Conservation (phyloP, 352 stramenopile species). For the Phytophthora palmivora region DNA sequence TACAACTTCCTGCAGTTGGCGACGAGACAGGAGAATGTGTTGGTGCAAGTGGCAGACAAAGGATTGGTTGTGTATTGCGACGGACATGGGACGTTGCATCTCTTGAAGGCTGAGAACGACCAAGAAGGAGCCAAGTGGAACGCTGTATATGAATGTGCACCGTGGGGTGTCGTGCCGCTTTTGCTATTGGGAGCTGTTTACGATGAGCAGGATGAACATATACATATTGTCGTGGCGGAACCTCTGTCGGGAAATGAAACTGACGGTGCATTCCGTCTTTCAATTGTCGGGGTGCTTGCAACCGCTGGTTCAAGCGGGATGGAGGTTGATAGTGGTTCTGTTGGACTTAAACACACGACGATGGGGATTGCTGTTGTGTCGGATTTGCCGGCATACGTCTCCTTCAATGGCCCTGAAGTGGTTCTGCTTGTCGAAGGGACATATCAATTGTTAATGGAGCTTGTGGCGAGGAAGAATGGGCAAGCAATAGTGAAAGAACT, state of each 20-base stretch:
- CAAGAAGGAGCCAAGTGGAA: constrained; percentile 43
- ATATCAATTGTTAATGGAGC: constrained; percentile 57
- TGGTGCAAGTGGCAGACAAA: constrained; percentile 60
- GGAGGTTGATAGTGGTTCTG: constrained; percentile 40
- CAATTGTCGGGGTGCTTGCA: constrained; percentile 44
- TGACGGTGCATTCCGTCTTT: constrained; percentile 63
- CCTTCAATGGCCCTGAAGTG: constrained; percentile 52
- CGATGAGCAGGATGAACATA: constrained; percentile 43
- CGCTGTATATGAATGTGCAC: constrained; percentile 59
- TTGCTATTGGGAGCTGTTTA: constrained; percentile 62
- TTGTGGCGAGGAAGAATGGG: constrained; percentile 23
- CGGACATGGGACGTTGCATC: constrained; percentile 60
- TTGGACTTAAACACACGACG: constrained; percentile 49
- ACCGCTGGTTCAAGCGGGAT: constrained; percentile 30
- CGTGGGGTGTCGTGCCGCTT: constrained; percentile 41
- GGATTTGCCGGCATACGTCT: constrained; percentile 61
- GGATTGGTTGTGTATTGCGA: constrained; percentile 77
- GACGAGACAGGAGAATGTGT: constrained; percentile 64
- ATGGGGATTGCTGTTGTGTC: constrained; percentile 55
- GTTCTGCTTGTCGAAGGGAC: constrained; percentile 67
- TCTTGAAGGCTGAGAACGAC: constrained; percentile 49
- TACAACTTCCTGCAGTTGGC: constrained; percentile 47
- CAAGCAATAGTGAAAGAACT: neutral
- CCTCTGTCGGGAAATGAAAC: constrained; percentile 49
- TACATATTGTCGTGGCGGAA: constrained; percentile 58